Evolutionary conservation across 495 filamentous ascomycete genomes (phyloP).

Genomic region (Hypoxylon rickii): DNA sequence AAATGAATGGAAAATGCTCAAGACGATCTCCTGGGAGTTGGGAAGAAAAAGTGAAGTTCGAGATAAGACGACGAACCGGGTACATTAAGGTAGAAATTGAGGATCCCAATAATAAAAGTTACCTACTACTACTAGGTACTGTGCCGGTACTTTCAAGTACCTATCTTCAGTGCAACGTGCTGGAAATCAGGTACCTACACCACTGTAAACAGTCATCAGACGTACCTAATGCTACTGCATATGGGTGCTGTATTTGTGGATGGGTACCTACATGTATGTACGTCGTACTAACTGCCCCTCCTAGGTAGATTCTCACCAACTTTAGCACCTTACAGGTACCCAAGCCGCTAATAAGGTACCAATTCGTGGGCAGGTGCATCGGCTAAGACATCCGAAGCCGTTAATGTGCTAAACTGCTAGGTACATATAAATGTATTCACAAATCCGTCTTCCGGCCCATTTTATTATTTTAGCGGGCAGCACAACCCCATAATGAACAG

Average conservation of each 20-base stretch:
- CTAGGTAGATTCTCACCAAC: no score
- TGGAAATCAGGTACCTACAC: no score
- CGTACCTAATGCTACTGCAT: no score
- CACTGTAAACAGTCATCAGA: no score
- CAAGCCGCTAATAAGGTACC: neutral
- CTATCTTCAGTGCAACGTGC: neutral
- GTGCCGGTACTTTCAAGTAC: neutral
- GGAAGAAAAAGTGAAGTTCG: constrained; percentile 17
- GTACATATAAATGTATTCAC: neutral
- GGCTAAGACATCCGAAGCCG: constrained; percentile 13
- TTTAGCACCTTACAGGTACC: neutral
- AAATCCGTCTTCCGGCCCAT: neutral
- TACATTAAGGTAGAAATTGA: constrained; percentile 7
- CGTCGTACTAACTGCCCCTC: constrained; percentile 1
- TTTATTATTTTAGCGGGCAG: no score
- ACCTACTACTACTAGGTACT: no score
- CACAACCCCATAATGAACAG: no score
- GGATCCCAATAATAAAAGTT: constrained; percentile 31
- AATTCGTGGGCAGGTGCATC: constrained; percentile 2
- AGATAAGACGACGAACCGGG: no score
- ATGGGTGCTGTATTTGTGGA: no score
- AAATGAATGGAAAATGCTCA: constrained; percentile 3
- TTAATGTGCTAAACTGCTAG: constrained; percentile 12
- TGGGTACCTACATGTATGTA: neutral
- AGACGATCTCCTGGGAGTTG: constrained; percentile 8